Percentiles rank a stretch among this genome's conserved stretches.
phyloP scores from a whole-genome alignment of 371 early-diverging fungal species.

The Mortierella polycephala region DNA sequence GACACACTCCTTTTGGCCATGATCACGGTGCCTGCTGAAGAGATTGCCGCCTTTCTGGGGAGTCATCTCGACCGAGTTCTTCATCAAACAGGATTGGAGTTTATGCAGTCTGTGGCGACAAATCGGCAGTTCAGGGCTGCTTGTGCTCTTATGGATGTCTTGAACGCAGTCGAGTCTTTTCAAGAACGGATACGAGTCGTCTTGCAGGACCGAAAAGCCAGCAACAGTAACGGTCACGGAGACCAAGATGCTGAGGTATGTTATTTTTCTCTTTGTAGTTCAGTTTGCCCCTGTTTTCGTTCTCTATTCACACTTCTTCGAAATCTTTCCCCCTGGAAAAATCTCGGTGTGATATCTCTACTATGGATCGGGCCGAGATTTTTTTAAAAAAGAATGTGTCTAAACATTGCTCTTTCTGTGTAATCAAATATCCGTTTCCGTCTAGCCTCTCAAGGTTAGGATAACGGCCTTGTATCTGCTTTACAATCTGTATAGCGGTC shows the following conservation, averaged over 20 bases:
- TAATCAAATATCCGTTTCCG: slow-evolving; percentile 5
- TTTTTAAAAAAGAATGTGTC: not conserved
- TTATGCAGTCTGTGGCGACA: slow-evolving; percentile 33
- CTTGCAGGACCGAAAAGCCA: slow-evolving; percentile 9
- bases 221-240: not conserved
- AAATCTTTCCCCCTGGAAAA: not conserved
- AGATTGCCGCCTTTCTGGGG: slow-evolving; percentile 50
- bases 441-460: slow-evolving; percentile 37
- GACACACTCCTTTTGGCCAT: slow-evolving; percentile 2
- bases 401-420: not conserved
- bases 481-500: slow-evolving; percentile 39
- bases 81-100: slow-evolving; percentile 31
- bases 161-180: slow-evolving; percentile 41
- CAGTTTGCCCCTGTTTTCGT: slow-evolving; percentile 7
- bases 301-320: not conserved
- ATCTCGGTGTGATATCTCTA: not conserved
- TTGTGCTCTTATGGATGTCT: slow-evolving; percentile 48
- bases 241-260: slow-evolving; percentile 11
- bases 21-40: slow-evolving; percentile 50
- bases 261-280: not conserved
- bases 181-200: slow-evolving; percentile 24
- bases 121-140: slow-evolving; percentile 40
- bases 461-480: slow-evolving; percentile 44
- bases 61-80: slow-evolving; percentile 48
- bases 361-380: not conserved